These are phyloP conservation scores for Metschnikowia lochheadii DNA, from an alignment of 805 yeast genomes.

Conservation along the genomic window DNA sequence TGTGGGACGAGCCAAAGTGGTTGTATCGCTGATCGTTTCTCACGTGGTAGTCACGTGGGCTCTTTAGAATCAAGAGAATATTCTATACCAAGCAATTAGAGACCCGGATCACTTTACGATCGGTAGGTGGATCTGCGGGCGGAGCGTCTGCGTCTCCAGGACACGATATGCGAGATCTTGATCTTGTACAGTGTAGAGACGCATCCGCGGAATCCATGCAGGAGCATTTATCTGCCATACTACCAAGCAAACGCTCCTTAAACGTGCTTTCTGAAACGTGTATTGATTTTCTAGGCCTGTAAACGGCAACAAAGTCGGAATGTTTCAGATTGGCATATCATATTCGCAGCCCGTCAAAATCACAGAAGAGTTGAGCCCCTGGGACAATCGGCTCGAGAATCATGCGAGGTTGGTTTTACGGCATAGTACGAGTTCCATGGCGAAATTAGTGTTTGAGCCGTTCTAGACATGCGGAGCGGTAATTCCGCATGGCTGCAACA, in stretches of 20 bases:
- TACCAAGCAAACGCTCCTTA: neutral
- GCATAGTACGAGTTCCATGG: neutral
- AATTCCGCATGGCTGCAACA: conserved; percentile 1
- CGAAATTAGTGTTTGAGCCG: neutral
- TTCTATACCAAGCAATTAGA: neutral
- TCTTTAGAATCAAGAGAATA: neutral
- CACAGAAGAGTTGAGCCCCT: neutral
- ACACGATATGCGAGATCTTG: conserved; percentile 1
- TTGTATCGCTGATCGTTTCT: neutral
- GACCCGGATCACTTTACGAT: neutral
- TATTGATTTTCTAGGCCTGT: too few species aligned
- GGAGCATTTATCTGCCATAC: neutral
- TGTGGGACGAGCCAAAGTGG: neutral
- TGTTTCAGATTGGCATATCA: neutral
- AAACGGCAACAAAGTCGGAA: neutral
- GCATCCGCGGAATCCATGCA: neutral
- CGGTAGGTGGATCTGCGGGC: neutral
- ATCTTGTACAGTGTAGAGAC: neutral
- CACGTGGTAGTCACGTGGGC: neutral
- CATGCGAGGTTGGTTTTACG: neutral
- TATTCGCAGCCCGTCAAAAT: neutral
- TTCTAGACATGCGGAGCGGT: conserved; percentile 1
- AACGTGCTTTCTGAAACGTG: neutral
- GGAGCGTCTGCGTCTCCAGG: conserved; percentile 1
- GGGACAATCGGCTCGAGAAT: neutral